Conservation (phyloP, 768 basidiomycete species). For the Mycena latifolia region DNA sequence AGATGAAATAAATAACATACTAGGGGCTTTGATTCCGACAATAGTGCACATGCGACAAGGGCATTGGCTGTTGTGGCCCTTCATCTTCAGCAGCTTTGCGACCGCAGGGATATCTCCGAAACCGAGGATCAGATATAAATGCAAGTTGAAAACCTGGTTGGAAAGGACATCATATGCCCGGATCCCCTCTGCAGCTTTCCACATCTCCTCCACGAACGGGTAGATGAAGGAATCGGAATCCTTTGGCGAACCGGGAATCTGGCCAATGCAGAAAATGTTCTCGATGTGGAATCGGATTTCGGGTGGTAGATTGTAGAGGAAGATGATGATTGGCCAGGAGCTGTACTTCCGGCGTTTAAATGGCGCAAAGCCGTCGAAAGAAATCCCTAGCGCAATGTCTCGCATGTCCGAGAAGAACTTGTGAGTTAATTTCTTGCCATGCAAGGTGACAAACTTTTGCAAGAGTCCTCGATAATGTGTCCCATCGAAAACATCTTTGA, state of each 20-base stretch:
- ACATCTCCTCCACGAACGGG: slow-evolving; percentile 45
- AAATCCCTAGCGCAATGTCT: no score
- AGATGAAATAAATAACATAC: slow-evolving; percentile 8
- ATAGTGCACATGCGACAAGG: slow-evolving; percentile 16
- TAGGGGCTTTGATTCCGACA: background rate
- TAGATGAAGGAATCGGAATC: slow-evolving; percentile 48
- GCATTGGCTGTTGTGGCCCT: no score
- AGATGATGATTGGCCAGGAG: slow-evolving; percentile 50
- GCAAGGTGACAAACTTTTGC: slow-evolving; percentile 35
- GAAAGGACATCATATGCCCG: background rate
- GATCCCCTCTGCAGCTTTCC: background rate
- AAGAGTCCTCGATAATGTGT: slow-evolving; percentile 38
- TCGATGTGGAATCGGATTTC: slow-evolving; percentile 42
- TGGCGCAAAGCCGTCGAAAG: no score
- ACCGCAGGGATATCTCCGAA: background rate
- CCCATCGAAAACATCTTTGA: slow-evolving; percentile 47
- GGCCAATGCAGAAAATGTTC: slow-evolving; percentile 45
- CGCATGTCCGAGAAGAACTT: slow-evolving; percentile 45
- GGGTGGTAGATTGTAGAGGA: slow-evolving; percentile 48
- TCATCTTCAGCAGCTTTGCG: background rate
- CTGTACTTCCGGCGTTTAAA: no score
- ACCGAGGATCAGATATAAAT: background rate
- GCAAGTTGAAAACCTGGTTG: background rate
- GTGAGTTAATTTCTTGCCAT: slow-evolving; percentile 35
- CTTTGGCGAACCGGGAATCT: slow-evolving; percentile 47